Conservation (phyloP, 176 grass and related monocot species). For the Eremochloa ophiuroides region DNA sequence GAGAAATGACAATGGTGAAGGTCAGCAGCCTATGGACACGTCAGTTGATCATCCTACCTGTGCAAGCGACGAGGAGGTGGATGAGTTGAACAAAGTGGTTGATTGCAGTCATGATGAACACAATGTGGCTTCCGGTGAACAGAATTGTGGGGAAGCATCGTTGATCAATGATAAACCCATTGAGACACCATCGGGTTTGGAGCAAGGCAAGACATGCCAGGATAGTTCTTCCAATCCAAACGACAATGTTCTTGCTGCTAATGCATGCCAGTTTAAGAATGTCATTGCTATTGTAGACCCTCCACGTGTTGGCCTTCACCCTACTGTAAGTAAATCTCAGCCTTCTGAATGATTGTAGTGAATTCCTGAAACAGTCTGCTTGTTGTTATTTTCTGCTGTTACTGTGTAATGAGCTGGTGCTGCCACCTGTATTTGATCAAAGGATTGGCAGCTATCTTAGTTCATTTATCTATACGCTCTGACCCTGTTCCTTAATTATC, state of each 20-base stretch:
- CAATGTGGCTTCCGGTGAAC: conserved; percentile 15
- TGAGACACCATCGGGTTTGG: conserved; percentile 23
- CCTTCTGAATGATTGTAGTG: not conserved
- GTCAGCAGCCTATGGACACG: not conserved
- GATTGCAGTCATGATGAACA: conserved; percentile 31
- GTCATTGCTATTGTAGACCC: conserved; percentile 94
- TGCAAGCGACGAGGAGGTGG: conserved; percentile 18
- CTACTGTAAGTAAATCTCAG: conserved; percentile 62
- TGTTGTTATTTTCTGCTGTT: not conserved
- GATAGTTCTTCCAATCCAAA: conserved; percentile 21
- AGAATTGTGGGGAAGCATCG: conserved; percentile 1
- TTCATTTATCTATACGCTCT: not conserved
- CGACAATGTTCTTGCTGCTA: conserved; percentile 5
- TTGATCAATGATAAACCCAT: conserved; percentile 13
- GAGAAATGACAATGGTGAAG: conserved; percentile 21
- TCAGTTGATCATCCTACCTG: conserved; percentile 4
- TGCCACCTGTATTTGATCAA: not conserved
- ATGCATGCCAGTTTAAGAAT: conserved; percentile 57
- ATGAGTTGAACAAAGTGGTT: conserved; percentile 27
- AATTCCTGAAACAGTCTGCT: not conserved
- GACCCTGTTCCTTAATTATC: conserved; percentile 12
- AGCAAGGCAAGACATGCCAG: conserved; percentile 16
- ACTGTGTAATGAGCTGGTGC: not conserved
- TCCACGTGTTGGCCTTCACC: conserved; percentile 92
- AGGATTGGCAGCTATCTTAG: not conserved